Base-by-base conservation (phyloP, 257 asterid genomes). In the Penstemon davidsonii region DNA sequence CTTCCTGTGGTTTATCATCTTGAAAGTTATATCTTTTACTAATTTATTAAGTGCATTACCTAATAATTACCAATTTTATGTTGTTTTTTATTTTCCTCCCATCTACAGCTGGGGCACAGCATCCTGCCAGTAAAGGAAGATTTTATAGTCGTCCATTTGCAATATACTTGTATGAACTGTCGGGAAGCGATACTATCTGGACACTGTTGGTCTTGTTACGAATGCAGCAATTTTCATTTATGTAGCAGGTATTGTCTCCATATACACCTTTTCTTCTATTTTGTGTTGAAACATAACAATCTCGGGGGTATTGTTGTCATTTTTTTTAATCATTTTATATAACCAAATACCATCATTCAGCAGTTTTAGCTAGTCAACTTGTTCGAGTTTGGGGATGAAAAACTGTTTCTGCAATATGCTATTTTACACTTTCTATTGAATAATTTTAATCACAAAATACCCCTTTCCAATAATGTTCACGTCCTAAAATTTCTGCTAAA, bases 91-190 rank as follows among this genome's bases (percentile, higher is more conserved):
- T 70, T 64, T 64, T 74, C 44, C 57, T 64, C 55, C 43, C 37
- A 18, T 64, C 72, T 65, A 67, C 80, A 89, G 95, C 86, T 90
- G 44, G 84, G 88, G 44, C 76, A 78, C 13, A 56, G 15, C 12
- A 81, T 87, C 74, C 76, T 73, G 73, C 73, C 84, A 9, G 62
- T 33, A 2, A 90, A 88, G 78, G 94, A 90, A 25, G 80, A 86
- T 69, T 86, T 87, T 68, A 55, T 88, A 8, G 79, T 90, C 60
- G 80, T 86, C 66, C 82, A 76, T 72, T 80, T 90, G 83, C 89
- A 74, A 15, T 76, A 71, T 70, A 76, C 76, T 25, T 90, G 96
- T 78, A 62, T 74, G 58, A 78, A 69, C 63, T 90, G 96, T 81
- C 78, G 75, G 41, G 82, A 81, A 73, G 74, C 76, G 41, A 83